Base-by-base conservation (phyloP, 2,329 filamentous ascomycete genomes). In the Zymoseptoria ardabiliae region DNA sequence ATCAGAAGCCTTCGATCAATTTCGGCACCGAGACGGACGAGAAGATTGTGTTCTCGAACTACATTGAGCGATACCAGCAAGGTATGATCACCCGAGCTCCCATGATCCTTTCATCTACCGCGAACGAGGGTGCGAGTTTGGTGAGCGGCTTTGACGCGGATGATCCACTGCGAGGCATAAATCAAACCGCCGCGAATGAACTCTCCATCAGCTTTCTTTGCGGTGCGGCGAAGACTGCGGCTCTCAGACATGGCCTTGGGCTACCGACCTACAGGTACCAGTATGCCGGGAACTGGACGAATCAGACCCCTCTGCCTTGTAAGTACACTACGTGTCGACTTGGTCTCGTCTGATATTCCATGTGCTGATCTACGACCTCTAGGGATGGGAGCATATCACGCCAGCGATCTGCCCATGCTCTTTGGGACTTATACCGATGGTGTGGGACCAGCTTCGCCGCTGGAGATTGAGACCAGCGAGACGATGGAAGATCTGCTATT, bases 401-500 rank as follows among this genome's bases (percentile, higher is more conserved):
- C 65, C 11, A 64, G 69, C 6, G 73, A 75, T 25, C 65, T 75
- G 5, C 68, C 69, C 5, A 61, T 75, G 30, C 62, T 75, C 8
- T 74, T 76, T 55, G 74, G 73, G 6, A 72, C 74, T 1, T 68
- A 71, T 57, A 64, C 62, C 6, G 70, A 69, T 52, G 67, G 62
- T 0, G 63, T 68, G 21, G 67, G 69, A 3, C 61, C 63, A n/a
- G 68, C 66, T 2, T 69, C 69, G 2, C 53, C 63, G 1, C 70
- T 74, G 13, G 69, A 76, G 35, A 54, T 60, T 1, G 54, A 67
- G 54, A 70, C 73, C 5, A 69, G 67, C 51, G 62, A 69, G 56
- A 61, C 67, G 48, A 71, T 76, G 71, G 72, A 75, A 58, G 73
- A 75, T 50, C 69, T 68, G 23, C 72, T 72, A 63, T 35, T 73